Conservation (phyloP, 352 stramenopile genomes). For the Halophytophthora polymorphica region DNA sequence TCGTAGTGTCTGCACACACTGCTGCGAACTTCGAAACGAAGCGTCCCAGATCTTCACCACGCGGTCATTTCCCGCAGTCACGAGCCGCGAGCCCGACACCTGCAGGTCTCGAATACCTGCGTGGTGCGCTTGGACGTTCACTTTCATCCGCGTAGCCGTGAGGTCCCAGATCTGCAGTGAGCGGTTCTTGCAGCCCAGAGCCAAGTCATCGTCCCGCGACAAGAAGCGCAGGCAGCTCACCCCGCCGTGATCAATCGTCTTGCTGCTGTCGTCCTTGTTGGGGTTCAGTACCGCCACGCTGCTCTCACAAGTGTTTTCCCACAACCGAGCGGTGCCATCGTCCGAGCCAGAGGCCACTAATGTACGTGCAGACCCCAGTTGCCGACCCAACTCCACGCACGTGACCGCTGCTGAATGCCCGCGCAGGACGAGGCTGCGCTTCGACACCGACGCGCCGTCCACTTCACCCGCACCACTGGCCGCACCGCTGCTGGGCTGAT, state of each 20-base stretch:
- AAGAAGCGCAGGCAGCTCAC: constrained; percentile 67
- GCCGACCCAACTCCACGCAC: constrained; percentile 70
- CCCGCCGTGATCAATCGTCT: constrained; percentile 21
- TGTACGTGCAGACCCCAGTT: constrained; percentile 52
- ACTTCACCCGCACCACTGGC: constrained; percentile 31
- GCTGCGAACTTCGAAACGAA: constrained; percentile 40
- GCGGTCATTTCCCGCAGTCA: constrained; percentile 73
- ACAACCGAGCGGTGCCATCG: constrained; percentile 69
- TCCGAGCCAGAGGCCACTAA: constrained; percentile 66
- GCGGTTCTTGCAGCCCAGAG: constrained; percentile 48
- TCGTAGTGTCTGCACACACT: constrained; percentile 53
- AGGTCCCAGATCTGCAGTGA: constrained; percentile 78
- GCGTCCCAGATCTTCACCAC: constrained; percentile 81
- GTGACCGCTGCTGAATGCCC: constrained; percentile 62
- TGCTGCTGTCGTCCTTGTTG: constrained; percentile 17
- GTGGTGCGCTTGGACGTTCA: constrained; percentile 54
- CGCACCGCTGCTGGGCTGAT: constrained; percentile 11
- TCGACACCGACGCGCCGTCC: constrained; percentile 53
- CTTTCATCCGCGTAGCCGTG: constrained; percentile 43
- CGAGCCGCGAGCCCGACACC: constrained; percentile 64
- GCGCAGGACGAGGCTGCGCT: constrained; percentile 57
- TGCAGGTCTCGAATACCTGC: constrained; percentile 61
- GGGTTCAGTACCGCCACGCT: constrained; percentile 52
- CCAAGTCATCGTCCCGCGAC: constrained; percentile 54
- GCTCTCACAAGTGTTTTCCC: constrained; percentile 64